Base-by-base conservation (phyloP, 768 basidiomycete species). In the Daedaleopsis nitida region DNA sequence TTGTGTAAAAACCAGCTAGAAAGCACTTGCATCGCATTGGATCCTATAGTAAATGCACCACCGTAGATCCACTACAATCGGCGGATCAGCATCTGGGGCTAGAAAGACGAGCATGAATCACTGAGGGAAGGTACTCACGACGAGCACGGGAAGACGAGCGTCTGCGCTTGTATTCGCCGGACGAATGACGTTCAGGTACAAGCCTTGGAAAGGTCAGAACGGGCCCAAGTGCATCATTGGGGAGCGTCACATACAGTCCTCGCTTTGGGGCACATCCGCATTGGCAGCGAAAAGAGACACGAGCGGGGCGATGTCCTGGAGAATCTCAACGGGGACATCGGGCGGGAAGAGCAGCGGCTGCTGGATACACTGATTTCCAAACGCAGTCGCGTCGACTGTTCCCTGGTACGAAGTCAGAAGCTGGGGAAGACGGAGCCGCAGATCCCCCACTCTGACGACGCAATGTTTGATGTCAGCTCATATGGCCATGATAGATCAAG, bases 401-500 rank as follows among this genome's bases (percentile, higher is more conserved):
- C 65, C 64, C 8, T 32, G 45, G 49, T 65, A 66, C 0, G 38
- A 23, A 5, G 42, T 24, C 5, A 43, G n/a, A 12, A 45, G 61
- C 24, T 32, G 45, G 5, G 70, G 70, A 17, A 66, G 64, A 14
- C 60, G 62, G 17, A 69, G 65, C 4, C 70, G 69, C 11, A 67
- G 65, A 35, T 56, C 49, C 5, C 63, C 63, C 2, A 67, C 63
- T 7, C 66, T 67, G 52, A 17, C 47, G 59, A 57, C 21, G 12
- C 61, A 49, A 16, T 2, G 14, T 13, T 8, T 4, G 7, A 11
- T 13, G 21, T 8, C 38, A 42, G 14, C n/a, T 3, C 4, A 35
- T 1, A 37, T 32, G 16, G 57, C 48, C 17, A 13, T 9, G 8
- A 11, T 45, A 3, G n/a, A n/a, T 17, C 16, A 14, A 45, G 16